Conservation (phyloP, 495 filamentous ascomycete genomes). For the Bryoglossum gracile region DNA sequence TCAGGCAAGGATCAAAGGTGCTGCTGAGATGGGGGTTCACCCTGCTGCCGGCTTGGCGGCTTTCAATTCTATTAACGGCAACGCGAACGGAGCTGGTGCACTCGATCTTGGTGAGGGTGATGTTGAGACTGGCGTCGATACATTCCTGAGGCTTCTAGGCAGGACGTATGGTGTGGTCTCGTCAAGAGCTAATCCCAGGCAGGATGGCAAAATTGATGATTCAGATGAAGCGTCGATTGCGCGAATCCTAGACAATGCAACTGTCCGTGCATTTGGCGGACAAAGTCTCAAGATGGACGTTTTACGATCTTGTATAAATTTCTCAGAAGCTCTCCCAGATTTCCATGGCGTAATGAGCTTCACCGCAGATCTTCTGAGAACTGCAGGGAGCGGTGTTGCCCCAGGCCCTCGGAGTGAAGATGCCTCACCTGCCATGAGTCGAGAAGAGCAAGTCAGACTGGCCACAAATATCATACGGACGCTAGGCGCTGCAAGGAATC, state of each 20-base stretch:
- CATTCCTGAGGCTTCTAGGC: conserved; percentile 40
- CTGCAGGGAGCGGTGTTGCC: conserved; percentile 72
- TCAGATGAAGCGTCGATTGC: conserved; percentile 43
- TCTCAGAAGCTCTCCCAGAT: conserved; percentile 89
- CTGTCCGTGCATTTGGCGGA: conserved; percentile 54
- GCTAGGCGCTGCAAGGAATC: conserved; percentile 60
- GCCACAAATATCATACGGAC: conserved; percentile 79
- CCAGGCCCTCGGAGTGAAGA: conserved; percentile 54
- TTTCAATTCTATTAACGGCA: conserved; percentile 41
- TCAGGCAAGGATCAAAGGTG: conserved; percentile 86
- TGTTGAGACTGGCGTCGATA: conserved; percentile 62
- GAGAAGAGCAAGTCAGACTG: conserved; percentile 79
- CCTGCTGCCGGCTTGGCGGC: conserved; percentile 77
- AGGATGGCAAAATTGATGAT: conserved; percentile 25
- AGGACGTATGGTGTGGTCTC: conserved; percentile 43
- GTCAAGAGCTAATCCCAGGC: conserved; percentile 23
- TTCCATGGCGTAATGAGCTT: conserved; percentile 82
- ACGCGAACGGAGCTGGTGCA: conserved; percentile 47
- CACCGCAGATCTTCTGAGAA: conserved; percentile 73
- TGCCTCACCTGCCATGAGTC: conserved; percentile 55
- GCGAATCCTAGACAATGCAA: conserved; percentile 44
- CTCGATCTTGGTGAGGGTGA: conserved; percentile 69
- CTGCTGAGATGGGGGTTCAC: conserved; percentile 91
- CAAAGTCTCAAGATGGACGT: conserved; percentile 73
- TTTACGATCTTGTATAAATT: conserved; percentile 74